Evolutionary conservation across 2,329 filamentous ascomycete species (phyloP), one percentile per base, ranked within the genome.

Genomic region (Hymenotorrendiella dingleyae): DNA sequence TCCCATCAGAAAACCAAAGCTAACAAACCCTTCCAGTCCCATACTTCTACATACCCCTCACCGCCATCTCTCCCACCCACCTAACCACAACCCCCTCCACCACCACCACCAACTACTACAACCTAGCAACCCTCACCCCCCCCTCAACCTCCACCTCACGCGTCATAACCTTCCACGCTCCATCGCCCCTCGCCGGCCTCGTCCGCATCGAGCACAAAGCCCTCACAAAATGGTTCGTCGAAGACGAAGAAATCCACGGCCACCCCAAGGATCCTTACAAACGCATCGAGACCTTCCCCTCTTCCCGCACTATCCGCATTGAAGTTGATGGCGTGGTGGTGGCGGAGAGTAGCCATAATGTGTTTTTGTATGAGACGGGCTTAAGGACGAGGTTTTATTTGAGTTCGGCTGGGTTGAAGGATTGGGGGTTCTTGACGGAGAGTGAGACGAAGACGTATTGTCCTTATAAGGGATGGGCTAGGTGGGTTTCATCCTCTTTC

Each of bases 221-320:
- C 28, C 30, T 55, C n/a, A 42, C 45, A 28, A 47, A 42, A 23
- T 74, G 71, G 70, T 71, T 71, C 50, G 78, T 81, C 54, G 80
- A 83, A 61, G 76, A 81, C 38, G 64, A 66, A 1, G 72, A 70
- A 1, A 73, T 83, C 42, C 72, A 71, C 52, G 68, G 76, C 3
- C 81, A 85, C 45, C 80, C 80, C 0, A 83, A 82, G 49, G 80
- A 84, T 41, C 81, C 80, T 0, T 83, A 75, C 63, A 81, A 80
- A 51, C 71, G 81, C 10, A 65, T 85, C 46, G 80, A 84, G 43
- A 72, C 79, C 20, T 59, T 84, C 4, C 65, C 66, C 1, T 82
- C 78, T 0, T 65, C 67, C 2, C 72, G 80, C 1, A 60, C 61
- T 1, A 58, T 84, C 24, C 65, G 71, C 9, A 65, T 84, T 27